Base-by-base conservation (phyloP, 2,329 filamentous ascomycete species). In the Colletotrichum higginsianum region DNA sequence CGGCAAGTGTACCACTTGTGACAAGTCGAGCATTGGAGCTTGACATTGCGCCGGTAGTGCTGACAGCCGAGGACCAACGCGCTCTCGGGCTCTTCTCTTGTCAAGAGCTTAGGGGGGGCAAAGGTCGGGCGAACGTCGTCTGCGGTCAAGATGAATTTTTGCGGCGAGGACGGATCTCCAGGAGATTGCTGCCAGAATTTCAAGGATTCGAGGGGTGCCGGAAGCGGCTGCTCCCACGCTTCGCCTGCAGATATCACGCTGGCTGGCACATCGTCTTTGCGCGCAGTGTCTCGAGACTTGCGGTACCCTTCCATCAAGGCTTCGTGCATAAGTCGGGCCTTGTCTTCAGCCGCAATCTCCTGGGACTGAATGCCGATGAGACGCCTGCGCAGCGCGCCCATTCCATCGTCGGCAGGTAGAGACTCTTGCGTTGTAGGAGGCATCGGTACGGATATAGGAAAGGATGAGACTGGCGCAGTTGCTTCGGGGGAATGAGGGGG, bases 41-140 rank as follows among this genome's bases (percentile, higher is more conserved):
- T 98, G 76, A 99, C 94, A 77, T 98, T 98, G 74, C 96, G 91
- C 78, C 94, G 94, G 81, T 99, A 99, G 82, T 99, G 96, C 77
- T 92, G 87, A 80, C 96, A 99, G 0, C 96, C 96, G 6, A 98
- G 83, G 15, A 53, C 75, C 18, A 78, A 75, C 30, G 82, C 81
- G 42, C 82, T 80, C 73, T 80, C 80, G 15, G 86, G 86, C 8
- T 82, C 80, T 42, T 88, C 86, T 49, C 87, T 81, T 50, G 78
- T 81, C n/a, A 75, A 77, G 80, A 62, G 87, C 78, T 74, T 88
- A 79, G 83, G 79, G 13, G 91, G 89, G 18, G 87, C 90, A 80
- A 89, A 94, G 0, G 92, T 93, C n/a, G 90, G 91, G 71, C 83
- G 84, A 30, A 93, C 81, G 78, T 95, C 93, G 67, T 89, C 87